Evolutionary conservation across 257 asterid genomes (phyloP), one percentile per base, ranked within the genome.

Genomic region (Fraxinus cuspidata): DNA sequence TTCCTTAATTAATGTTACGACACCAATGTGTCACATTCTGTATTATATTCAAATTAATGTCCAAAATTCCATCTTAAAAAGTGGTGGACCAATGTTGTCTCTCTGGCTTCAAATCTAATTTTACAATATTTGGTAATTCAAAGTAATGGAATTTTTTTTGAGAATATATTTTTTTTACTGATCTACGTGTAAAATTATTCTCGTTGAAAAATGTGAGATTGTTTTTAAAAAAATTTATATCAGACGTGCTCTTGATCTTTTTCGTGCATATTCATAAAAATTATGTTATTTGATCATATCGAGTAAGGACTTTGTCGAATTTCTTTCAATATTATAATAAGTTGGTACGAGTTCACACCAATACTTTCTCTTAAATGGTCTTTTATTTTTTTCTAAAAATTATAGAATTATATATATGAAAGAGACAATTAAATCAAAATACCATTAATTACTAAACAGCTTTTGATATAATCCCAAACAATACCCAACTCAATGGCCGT

Each of bases 401-500:
- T 27, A 74, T 9, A 25, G 16, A 23, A 18, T 32, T 32, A 32
- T 35, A 34, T 35, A 34, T 65, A 76, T 31, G 76, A 77, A 58
- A 82, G 65, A 78, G 79, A 85, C 83, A 89, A 85, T 79, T 84
- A 80, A 68, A 56, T 73, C 81, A 74, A 82, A 75, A 56, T 76
- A 60, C 83, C 91, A 86, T 87, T 72, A 79, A 78, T 76, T 82
- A 70, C 81, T 88, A 83, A 84, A 85, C 86, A 85, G 77, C 85
- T 86, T 89, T 86, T 71, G 76, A 79, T 80, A 67, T 85, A 82
- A 78, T 84, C 84, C 90, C 90, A 88, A 87, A 80, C 88, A 75
- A 73, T n/a, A 69, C 87, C 88, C 85, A 84, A 87, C 75, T 87
- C 85, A 84, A 81, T 72, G 83, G 91, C 97, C 94, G 93, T 81